phyloP scores from a whole-genome alignment of 169 alveolate genomes.

The Plasmodium gallinaceum region DNA sequence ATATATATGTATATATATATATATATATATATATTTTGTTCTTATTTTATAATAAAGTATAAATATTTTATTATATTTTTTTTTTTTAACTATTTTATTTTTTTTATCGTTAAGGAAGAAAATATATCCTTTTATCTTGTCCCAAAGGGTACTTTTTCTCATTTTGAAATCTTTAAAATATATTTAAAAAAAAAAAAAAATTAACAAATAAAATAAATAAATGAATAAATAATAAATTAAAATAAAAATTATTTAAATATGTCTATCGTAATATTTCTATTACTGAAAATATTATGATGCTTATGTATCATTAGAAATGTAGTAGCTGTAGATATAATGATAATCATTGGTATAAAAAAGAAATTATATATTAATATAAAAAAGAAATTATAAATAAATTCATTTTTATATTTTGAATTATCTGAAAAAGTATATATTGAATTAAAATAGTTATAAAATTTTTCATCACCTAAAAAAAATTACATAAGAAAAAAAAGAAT shows the following conservation, averaged over 20 bases:
- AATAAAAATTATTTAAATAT: too few relatives aligned
- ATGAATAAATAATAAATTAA: neutral
- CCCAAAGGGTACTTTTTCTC: slow-evolving; percentile 5
- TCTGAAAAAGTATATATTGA: slow-evolving; percentile 24
- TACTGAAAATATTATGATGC: slow-evolving; percentile 22
- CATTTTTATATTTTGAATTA: slow-evolving; percentile 18
- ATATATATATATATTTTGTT: neutral
- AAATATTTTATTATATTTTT: neutral
- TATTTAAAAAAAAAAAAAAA: neutral
- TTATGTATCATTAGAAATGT: slow-evolving; percentile 32
- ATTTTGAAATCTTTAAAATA: slow-evolving; percentile 11
- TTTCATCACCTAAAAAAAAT: slow-evolving; percentile 9
- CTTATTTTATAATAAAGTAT: neutral
- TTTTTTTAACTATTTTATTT: slow-evolving; percentile 6
- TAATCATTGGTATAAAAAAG: slow-evolving; percentile 62
- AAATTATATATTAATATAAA: slow-evolving; percentile 24
- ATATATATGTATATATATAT: neutral
- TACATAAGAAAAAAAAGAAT: neutral
- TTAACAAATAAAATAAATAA: neutral
- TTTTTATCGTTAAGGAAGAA: slow-evolving; percentile 17
- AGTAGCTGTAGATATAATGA: slow-evolving; percentile 30
- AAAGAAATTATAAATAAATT: slow-evolving; percentile 33
- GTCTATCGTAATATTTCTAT: neutral
- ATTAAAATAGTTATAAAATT: neutral
- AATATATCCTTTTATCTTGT: slow-evolving; percentile 5